Base-by-base conservation (phyloP, 1,284 basidiomycete genomes). In the Tilletia caries region DNA sequence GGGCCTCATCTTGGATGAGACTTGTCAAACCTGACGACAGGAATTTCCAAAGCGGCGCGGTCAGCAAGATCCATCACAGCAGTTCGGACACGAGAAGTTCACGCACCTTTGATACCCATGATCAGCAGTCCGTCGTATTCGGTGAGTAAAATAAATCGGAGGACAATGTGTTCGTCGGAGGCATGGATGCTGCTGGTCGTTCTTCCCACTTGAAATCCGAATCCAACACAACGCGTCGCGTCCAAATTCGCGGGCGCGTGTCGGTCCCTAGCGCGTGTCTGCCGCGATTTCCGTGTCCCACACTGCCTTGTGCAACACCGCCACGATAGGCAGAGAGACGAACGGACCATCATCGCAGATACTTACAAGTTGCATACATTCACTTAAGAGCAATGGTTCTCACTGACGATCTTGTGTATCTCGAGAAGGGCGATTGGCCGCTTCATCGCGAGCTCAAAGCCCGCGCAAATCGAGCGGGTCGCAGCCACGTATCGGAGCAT, bases 1-100 rank as follows among this genome's bases (percentile, higher is more conserved):
- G 95, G 2, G 95, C 92, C 84, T 96, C 89, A 81, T 96, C 92
- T 12, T 75, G 77, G 71, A 98, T 88, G 60, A 98, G 88, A 23
- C 88, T 91, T 20, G 94, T 98, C 54, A 98, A 88, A 64, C 95
- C 95, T 86, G 65, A 2, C 0, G 5, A n/a, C 2, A 41, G 44
- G 15, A n/a, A 34, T 20, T 46, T 43, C 10, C 25, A 12, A n/a
- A 60, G 3, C 3, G 23, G 46, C 32, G 67, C 13, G 32, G 32
- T 62, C 58, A 34, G 32, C 58, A 37, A n/a, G n/a, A n/a, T n/a
- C n/a, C n/a, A n/a, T n/a, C n/a, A n/a, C n/a, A n/a, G n/a, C n/a
- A n/a, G n/a, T n/a, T n/a, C n/a, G n/a, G n/a, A n/a, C n/a, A n/a
- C n/a, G n/a, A n/a, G n/a, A n/a, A n/a, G n/a, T 2, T n/a, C 18